Conservation (phyloP, 2,329 filamentous ascomycete genomes). For the Zasmidium cellare region DNA sequence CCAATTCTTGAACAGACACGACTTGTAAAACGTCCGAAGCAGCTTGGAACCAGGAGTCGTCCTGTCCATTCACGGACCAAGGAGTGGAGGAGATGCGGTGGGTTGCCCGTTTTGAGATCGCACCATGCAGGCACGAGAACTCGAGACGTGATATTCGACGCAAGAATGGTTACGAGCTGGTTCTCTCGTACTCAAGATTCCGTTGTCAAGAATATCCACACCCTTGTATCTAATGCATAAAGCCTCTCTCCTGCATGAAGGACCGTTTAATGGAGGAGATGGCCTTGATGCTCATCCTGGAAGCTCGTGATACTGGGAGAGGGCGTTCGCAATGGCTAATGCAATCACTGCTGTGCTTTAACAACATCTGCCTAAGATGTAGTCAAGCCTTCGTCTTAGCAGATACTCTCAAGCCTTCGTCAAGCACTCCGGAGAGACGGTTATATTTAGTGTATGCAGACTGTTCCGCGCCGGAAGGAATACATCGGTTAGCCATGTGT, state of each 20-base stretch:
- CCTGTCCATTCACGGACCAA: neutral
- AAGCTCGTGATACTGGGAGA: too few species aligned
- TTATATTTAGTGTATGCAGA: neutral
- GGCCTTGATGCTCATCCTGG: too few species aligned
- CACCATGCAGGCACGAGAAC: neutral
- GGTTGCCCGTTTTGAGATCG: neutral
- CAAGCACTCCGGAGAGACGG: neutral
- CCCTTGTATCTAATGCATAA: neutral
- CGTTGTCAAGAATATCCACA: neutral
- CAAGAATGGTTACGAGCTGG: neutral
- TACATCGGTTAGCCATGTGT: neutral
- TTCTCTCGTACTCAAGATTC: neutral
- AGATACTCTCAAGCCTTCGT: neutral
- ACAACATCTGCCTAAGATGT: neutral
- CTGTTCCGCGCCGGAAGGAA: neutral
- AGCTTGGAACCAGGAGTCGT: neutral
- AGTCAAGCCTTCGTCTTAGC: constrained; percentile 2
- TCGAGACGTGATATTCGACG: neutral
- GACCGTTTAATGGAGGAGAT: too few species aligned
- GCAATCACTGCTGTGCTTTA: too few species aligned
- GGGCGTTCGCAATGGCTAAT: too few species aligned
- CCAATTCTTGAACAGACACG: neutral
- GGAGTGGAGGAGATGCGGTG: neutral
- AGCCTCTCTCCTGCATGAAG: neutral
- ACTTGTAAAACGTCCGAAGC: neutral